A percentile compares a stretch with the other conserved stretches of the same genome.
Conservation (phyloP, 371 early-diverging fungal genomes). For the Mortierella sp. region DNA sequence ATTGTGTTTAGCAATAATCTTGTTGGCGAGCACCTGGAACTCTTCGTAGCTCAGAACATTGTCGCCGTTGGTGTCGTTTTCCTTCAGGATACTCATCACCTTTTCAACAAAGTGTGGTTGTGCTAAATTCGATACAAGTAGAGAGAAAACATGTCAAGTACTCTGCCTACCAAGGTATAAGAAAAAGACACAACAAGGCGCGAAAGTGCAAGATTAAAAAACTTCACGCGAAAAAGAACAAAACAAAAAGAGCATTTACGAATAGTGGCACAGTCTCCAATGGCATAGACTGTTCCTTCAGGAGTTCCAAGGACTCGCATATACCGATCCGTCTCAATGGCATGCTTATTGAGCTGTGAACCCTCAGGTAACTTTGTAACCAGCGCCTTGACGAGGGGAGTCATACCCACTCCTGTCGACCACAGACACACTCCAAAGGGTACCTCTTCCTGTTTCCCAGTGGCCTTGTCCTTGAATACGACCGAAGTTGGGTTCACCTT, state of each 20-base stretch:
- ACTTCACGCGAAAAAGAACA: too few species aligned
- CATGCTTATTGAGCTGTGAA: conserved; percentile 74
- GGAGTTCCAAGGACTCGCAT: conserved; percentile 77
- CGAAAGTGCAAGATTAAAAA: too few species aligned
- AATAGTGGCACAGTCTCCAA: conserved; percentile 91
- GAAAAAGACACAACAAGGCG: too few species aligned
- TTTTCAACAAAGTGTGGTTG: conserved; percentile 75
- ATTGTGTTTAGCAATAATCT: conserved; percentile 65
- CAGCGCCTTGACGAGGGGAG: conserved; percentile 66
- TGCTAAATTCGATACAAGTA: conserved; percentile 50
- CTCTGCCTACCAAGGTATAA: too few species aligned
- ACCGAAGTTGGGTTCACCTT: conserved; percentile 69
- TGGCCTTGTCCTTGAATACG: conserved; percentile 62
- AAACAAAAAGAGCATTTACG: conserved; percentile 19
- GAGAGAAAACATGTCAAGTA: not conserved
- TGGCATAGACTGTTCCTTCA: conserved; percentile 81
- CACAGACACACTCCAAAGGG: conserved; percentile 87
- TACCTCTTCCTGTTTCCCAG: conserved; percentile 61
- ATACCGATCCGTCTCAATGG: conserved; percentile 79
- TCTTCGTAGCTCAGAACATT: conserved; percentile 65
- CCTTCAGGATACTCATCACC: conserved; percentile 67
- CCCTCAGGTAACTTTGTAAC: conserved; percentile 70
- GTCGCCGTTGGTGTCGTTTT: conserved; percentile 69
- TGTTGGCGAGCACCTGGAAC: conserved; percentile 60
- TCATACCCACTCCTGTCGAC: conserved; percentile 86